Conservation (phyloP, 2,329 filamentous ascomycete species). For the Colletotrichum eremochloae region DNA sequence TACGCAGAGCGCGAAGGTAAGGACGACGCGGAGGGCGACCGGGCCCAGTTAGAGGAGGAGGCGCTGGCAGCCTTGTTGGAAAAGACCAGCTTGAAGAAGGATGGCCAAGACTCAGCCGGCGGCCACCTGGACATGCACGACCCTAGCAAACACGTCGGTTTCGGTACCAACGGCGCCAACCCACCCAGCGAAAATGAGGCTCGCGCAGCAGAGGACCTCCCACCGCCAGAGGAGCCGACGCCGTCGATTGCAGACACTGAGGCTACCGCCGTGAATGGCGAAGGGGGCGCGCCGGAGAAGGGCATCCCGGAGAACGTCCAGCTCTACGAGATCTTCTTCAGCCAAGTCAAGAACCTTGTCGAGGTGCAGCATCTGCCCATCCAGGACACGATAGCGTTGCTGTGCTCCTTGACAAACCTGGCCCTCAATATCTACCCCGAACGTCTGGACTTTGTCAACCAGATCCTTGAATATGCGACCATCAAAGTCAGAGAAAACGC, state of each 20-base stretch:
- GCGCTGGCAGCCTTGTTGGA: constrained; percentile 84
- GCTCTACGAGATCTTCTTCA: constrained; percentile 97
- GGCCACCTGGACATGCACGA: constrained; percentile 25
- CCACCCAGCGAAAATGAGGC: constrained; percentile 41
- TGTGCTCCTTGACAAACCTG: constrained; percentile 94
- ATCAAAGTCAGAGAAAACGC: constrained; percentile 89
- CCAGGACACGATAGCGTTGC: constrained; percentile 91
- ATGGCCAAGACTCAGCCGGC: constrained; percentile 44
- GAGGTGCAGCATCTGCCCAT: constrained; percentile 92
- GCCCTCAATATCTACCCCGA: constrained; percentile 97
- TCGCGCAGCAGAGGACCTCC: constrained; percentile 27
- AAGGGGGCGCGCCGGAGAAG: constrained; percentile 52
- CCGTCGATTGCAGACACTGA: constrained; percentile 62
- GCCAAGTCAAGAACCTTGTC: constrained; percentile 93
- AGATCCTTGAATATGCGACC: constrained; percentile 89
- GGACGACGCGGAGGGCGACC: constrained; percentile 76
- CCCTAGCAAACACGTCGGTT: constrained; percentile 37
- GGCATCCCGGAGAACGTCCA: constrained; percentile 83
- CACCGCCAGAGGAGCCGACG: constrained; percentile 48
- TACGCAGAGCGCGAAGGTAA: constrained; percentile 93
- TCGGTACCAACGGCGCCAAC: constrained; percentile 34
- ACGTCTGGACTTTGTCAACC: constrained; percentile 92
- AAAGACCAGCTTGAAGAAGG: constrained; percentile 77
- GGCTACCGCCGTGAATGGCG: constrained; percentile 61
- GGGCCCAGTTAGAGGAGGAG: constrained; percentile 84